Conservation (phyloP, 805 yeast species). For the Pichia pseudocactophila region DNA sequence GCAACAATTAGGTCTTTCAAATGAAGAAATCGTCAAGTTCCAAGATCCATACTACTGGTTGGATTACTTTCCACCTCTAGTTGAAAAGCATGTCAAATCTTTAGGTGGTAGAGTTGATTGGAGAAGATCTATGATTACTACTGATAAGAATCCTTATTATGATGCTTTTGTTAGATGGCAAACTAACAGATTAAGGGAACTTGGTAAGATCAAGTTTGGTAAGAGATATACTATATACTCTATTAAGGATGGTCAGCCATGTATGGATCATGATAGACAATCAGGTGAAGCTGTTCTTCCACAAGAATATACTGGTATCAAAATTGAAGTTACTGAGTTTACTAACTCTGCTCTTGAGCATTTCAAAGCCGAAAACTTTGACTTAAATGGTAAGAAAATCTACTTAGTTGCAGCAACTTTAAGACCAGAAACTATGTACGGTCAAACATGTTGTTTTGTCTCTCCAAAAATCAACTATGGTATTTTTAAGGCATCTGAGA, state of each 20-base stretch:
- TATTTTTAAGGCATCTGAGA: constrained; percentile 73
- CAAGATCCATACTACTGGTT: constrained; percentile 94
- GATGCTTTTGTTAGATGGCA: constrained; percentile 96
- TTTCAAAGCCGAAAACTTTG: constrained; percentile 41
- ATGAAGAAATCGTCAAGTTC: constrained; percentile 75
- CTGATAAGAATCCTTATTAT: constrained; percentile 91
- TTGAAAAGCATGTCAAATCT: constrained; percentile 65
- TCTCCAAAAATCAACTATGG: constrained; percentile 93
- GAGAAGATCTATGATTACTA: constrained; percentile 94
- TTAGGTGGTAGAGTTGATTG: constrained; percentile 96
- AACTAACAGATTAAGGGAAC: constrained; percentile 75
- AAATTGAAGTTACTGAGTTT: constrained; percentile 63
- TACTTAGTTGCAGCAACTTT: constrained; percentile 92
- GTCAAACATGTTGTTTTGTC: constrained; percentile 96
- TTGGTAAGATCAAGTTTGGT: constrained; percentile 93
- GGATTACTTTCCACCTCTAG: constrained; percentile 81
- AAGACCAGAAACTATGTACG: constrained; percentile 98
- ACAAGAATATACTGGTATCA: constrained; percentile 91
- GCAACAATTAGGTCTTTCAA: constrained; percentile 85
- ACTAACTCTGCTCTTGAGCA: constrained; percentile 47
- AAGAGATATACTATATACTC: constrained; percentile 96
- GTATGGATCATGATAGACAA: constrained; percentile 98
- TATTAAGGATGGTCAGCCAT: constrained; percentile 97
- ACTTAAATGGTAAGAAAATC: constrained; percentile 48
- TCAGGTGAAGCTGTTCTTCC: constrained; percentile 96